Conservation (phyloP, 345 rosid species). For the Trapa bicornis region DNA sequence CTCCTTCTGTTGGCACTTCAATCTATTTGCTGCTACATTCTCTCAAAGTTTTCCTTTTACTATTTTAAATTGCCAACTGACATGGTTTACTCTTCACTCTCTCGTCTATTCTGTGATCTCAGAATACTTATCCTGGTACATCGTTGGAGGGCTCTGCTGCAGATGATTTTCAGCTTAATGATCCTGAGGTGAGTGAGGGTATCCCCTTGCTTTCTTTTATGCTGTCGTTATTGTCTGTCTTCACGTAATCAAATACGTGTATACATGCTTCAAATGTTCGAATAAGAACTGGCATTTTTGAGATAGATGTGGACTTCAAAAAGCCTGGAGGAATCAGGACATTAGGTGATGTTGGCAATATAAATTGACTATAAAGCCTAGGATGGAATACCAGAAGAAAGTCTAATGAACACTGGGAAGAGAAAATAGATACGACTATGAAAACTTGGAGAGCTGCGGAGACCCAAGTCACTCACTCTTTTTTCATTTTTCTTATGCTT, state of each 20-base stretch:
- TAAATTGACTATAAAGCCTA: too few species aligned
- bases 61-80: too few species aligned
- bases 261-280: not conserved
- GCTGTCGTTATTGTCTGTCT: too few species aligned
- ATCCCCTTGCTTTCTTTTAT: too few species aligned
- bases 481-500: not conserved
- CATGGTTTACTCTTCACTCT: not conserved
- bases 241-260: too few species aligned
- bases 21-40: conserved; percentile 5
- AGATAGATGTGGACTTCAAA: too few species aligned
- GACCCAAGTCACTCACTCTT: too few species aligned
- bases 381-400: not conserved
- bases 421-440: not conserved
- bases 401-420: not conserved
- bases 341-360: too few species aligned
- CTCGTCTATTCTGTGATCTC: conserved; percentile 1
- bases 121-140: conserved; percentile 70
- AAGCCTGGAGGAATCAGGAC: too few species aligned
- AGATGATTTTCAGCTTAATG: conserved; percentile 52
- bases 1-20: not conserved
- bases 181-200: conserved; percentile 33
- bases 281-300: not conserved
- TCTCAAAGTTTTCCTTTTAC: not conserved
- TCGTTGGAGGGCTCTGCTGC: conserved; percentile 72
- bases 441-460: too few species aligned